A percentile compares a stretch with the other conserved stretches of the same genome.
phyloP scores from a whole-genome alignment of 768 basidiomycete genomes.

The Amanita rubescens region DNA sequence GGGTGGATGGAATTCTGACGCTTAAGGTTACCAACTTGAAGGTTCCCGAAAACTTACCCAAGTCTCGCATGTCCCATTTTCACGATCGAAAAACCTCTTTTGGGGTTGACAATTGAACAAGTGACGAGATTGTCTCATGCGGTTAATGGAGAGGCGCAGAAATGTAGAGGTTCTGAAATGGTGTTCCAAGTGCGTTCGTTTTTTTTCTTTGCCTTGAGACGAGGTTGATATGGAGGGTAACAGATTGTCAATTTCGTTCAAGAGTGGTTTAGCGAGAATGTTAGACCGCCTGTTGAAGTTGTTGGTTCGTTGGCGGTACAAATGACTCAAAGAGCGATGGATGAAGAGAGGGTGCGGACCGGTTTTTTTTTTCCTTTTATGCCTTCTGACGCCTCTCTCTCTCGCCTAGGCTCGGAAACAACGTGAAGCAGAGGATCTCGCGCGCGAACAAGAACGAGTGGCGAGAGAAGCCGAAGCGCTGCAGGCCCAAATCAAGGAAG shows the following conservation, averaged over 20 bases:
- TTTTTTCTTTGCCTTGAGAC: background rate
- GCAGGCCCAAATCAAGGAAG: slow-evolving; percentile 59
- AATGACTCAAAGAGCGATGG: slow-evolving; percentile 68
- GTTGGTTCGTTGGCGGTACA: slow-evolving; percentile 68
- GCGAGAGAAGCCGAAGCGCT: slow-evolving; percentile 50
- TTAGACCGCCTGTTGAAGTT: slow-evolving; percentile 50
- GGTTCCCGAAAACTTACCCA: slow-evolving; percentile 83
- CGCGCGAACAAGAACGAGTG: slow-evolving; percentile 41
- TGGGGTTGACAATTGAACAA: slow-evolving; percentile 52
- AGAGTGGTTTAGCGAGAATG: slow-evolving; percentile 60
- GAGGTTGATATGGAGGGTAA: slow-evolving; percentile 18
- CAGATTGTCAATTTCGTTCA: slow-evolving; percentile 62
- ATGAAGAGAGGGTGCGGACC: slow-evolving; percentile 57
- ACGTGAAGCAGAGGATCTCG: slow-evolving; percentile 50
- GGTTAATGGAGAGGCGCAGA: slow-evolving; percentile 61
- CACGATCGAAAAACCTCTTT: slow-evolving; percentile 55
- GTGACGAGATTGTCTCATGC: slow-evolving; percentile 47
- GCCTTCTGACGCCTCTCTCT: background rate
- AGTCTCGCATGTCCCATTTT: slow-evolving; percentile 58
- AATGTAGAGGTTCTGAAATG: slow-evolving; percentile 62
- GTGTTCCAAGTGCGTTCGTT: slow-evolving; percentile 59
- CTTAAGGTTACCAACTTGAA: slow-evolving; percentile 19
- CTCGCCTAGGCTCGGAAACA: slow-evolving; percentile 39
- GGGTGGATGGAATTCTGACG: no score
- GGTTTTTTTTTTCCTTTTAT: background rate